Conservation (phyloP, 2,329 filamentous ascomycete genomes). For the Periconia macrospinosa region DNA sequence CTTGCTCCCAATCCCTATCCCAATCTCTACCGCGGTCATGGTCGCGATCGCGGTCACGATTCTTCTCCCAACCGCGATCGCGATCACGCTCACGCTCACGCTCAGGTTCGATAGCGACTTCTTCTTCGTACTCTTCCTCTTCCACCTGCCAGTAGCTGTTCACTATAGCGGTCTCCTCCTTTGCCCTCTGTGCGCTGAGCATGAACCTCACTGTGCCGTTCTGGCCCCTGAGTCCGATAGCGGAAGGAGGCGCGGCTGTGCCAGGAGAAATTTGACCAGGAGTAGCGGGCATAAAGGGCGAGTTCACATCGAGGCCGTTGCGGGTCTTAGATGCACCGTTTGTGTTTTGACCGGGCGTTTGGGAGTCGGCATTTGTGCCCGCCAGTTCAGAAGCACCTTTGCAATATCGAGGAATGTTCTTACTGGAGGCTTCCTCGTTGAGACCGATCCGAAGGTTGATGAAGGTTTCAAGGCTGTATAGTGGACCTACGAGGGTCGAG, state of each 20-base stretch:
- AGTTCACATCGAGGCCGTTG: constrained; percentile 39
- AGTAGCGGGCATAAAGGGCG: constrained; percentile 46
- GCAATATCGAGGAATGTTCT: constrained; percentile 64
- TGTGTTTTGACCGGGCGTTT: constrained; percentile 17
- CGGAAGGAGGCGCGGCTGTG: constrained; percentile 27
- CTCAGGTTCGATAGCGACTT: constrained; percentile 46
- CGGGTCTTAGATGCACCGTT: constrained; percentile 25
- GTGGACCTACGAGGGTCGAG: constrained; percentile 71
- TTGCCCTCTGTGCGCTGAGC: constrained; percentile 76
- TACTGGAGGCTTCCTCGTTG: constrained; percentile 75
- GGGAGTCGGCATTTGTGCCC: constrained; percentile 6
- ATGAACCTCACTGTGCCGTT: constrained; percentile 88
- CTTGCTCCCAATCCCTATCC: constrained; percentile 13
- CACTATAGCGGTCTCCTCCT: constrained; percentile 69
- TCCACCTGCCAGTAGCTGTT: constrained; percentile 71
- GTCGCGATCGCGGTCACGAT: constrained; percentile 16
- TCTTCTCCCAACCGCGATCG: background rate
- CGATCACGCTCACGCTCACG: constrained; percentile 11
- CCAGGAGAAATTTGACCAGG: constrained; percentile 48
- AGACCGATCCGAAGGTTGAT: constrained; percentile 84
- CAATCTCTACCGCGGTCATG: constrained; percentile 13
- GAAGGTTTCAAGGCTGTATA: constrained; percentile 75
- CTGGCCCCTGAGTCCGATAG: constrained; percentile 45
- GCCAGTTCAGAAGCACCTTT: constrained; percentile 33
- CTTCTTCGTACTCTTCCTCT: constrained; percentile 78